Percentiles rank a stretch among this genome's conserved stretches.
Conservation (phyloP, 2,329 filamentous ascomycete genomes). For the Colletotrichum cereale region DNA sequence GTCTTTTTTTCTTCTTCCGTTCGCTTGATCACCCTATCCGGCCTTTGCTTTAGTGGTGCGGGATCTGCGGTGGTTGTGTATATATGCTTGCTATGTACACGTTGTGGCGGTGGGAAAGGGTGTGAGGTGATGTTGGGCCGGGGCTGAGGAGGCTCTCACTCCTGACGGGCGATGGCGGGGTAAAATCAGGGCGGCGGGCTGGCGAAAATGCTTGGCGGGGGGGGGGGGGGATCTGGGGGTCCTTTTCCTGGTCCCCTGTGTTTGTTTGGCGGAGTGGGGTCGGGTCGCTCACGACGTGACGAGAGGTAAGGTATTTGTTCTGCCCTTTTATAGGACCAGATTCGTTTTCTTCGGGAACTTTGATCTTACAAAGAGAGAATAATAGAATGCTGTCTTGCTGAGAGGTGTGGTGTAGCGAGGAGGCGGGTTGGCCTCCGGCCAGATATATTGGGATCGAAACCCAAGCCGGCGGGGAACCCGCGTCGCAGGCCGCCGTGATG, state of each 20-base stretch:
- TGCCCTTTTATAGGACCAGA: background rate
- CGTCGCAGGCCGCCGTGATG: conserved; percentile 35
- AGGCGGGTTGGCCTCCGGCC: background rate
- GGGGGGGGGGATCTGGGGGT: no score
- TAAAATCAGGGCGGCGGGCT: background rate
- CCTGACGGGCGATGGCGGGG: background rate
- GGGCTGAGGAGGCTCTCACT: conserved; percentile 7
- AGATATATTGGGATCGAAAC: background rate
- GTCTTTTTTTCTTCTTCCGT: background rate
- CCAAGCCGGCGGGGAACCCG: background rate
- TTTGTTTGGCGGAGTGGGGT: background rate
- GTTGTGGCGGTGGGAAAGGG: background rate
- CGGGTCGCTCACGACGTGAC: background rate
- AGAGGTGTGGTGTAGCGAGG: background rate
- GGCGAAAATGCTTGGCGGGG: background rate
- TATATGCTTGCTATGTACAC: background rate
- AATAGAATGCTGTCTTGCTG: background rate
- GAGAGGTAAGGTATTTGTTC: background rate
- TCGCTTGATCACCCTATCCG: background rate
- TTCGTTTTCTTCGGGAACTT: no score
- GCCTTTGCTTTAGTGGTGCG: background rate
- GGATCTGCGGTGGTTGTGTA: background rate
- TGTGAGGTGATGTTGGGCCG: background rate
- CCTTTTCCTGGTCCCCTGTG: background rate
- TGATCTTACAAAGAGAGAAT: no score